phyloP scores from a whole-genome alignment of 2,329 filamentous ascomycete genomes.

The Annulohypoxylon truncatum region DNA sequence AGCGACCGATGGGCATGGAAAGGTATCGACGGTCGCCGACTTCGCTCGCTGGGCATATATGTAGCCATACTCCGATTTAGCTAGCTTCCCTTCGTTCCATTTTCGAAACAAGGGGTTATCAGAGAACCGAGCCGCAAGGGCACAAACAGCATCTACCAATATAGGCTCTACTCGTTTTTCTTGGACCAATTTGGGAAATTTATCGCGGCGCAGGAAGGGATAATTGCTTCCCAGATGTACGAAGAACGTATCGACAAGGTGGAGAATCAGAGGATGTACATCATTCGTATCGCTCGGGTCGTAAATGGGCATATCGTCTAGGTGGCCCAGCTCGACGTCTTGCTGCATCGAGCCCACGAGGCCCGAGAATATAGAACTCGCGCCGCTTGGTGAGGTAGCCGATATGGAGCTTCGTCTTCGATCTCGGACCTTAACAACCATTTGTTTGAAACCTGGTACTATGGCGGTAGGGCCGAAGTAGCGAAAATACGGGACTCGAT shows the following conservation, averaged over 20 bases:
- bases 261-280: constrained; percentile 79
- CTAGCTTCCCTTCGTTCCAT: constrained; percentile 60
- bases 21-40: constrained; percentile 83
- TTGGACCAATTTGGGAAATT: constrained; percentile 79
- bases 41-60: constrained; percentile 86
- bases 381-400: constrained; percentile 60
- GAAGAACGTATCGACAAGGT: constrained; percentile 85
- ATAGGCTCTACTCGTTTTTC: constrained; percentile 87
- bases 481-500: constrained; percentile 84
- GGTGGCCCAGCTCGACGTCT: constrained; percentile 56
- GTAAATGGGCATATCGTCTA: constrained; percentile 76
- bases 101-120: constrained; percentile 65
- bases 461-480: constrained; percentile 94
- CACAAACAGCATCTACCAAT: constrained; percentile 86
- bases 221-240: constrained; percentile 85
- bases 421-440: constrained; percentile 82
- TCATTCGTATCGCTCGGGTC: constrained; percentile 77
- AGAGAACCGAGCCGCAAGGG: constrained; percentile 84
- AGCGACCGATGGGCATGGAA: constrained; percentile 83
- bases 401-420: constrained; percentile 72
- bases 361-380: constrained; percentile 49
- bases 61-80: constrained; percentile 76
- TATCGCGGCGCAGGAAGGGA: constrained; percentile 79
- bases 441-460: constrained; percentile 91
- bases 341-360: constrained; percentile 57